A percentile compares a stretch with the other conserved stretches of the same genome.
phyloP scores from a whole-genome alignment of 1,284 basidiomycete genomes.

The Gomphus sp. region DNA sequence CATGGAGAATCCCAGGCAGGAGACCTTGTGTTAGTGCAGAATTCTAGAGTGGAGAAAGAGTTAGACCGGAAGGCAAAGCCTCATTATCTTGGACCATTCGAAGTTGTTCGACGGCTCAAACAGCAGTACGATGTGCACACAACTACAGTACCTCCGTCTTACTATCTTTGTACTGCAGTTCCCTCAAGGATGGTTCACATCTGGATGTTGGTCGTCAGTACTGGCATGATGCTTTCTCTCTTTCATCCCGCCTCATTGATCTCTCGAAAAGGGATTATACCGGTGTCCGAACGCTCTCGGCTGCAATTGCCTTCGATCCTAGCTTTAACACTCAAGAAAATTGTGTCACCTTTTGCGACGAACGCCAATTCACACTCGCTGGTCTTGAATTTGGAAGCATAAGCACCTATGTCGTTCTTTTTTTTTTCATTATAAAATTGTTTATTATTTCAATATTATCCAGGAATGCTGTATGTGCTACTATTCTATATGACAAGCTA shows the following conservation, averaged over 20 bases:
- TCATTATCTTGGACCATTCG: too few species aligned
- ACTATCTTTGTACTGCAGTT: neutral
- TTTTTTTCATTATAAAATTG: neutral
- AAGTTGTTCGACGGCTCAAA: too few species aligned
- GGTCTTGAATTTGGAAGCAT: slow-evolving; percentile 5
- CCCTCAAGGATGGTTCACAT: neutral
- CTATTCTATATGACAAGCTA: neutral
- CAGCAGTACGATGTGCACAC: too few species aligned
- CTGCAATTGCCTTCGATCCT: slow-evolving; percentile 3
- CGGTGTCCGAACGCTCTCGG: neutral
- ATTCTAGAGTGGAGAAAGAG: too few species aligned
- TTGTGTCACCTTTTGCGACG: slow-evolving; percentile 8
- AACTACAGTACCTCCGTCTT: neutral
- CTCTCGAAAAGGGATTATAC: neutral
- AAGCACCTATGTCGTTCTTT: neutral
- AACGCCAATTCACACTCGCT: slow-evolving; percentile 1
- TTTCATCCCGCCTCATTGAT: neutral
- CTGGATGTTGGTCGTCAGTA: neutral
- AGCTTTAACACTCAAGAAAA: slow-evolving; percentile 3
- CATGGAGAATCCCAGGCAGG: too few species aligned
- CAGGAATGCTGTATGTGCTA: slow-evolving; percentile 8
- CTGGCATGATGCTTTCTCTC: neutral
- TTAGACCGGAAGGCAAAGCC: too few species aligned
- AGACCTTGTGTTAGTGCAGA: too few species aligned
- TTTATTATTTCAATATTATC: neutral